Evolutionary conservation across 192 early-diverging fungal genomes (phyloP), one percentile per base, ranked within the genome.

Genomic region (Entomortierella chlamydospora): DNA sequence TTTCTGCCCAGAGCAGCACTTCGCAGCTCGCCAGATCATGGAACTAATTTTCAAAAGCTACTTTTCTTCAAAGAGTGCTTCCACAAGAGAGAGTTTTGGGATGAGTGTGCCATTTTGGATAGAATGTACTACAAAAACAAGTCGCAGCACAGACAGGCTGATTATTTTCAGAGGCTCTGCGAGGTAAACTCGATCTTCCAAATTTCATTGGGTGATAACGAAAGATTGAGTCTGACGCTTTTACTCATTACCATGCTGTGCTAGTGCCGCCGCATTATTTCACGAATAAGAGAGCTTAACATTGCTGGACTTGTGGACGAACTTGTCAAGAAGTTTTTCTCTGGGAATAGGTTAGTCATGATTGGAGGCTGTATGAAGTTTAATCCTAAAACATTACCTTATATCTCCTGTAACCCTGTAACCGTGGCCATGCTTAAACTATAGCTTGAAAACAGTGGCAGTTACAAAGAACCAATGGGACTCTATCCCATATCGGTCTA

Each of bases 121-220:
- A 31, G 81, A 58, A 68, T 86, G 41, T 64, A 84, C 52, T 86
- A 86, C 52, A 86, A 86, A 58, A 86, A 86, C 68, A 86, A 84
- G 52, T 78, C 70, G 18, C 84, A 86, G 57, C 84, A 86, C 22
- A 47, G 76, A 60, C 69, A 68, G 9, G 39, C 84, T 22, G 49
- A 52, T 1, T 82, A 86, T 50, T 86, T 86, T 70, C 51, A 64
- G 31, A 70, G 83, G 56, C 60, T 84, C n/a, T 56, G 54, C 18
- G 83, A 85, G 71, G 83, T 85, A 63, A 39, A 20, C 31, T 7
- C 10, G 34, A n/a, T 37, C 34, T 7, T 37, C 34, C 10, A 37
- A 10, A 37, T n/a, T n/a, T n/a, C n/a, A n/a, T n/a, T n/a, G n/a
- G n/a, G n/a, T n/a, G n/a, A n/a, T n/a, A n/a, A n/a, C n/a, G n/a